Conservation (phyloP, 352 stramenopile genomes). For the Phytophthora macrochlamydospora region DNA sequence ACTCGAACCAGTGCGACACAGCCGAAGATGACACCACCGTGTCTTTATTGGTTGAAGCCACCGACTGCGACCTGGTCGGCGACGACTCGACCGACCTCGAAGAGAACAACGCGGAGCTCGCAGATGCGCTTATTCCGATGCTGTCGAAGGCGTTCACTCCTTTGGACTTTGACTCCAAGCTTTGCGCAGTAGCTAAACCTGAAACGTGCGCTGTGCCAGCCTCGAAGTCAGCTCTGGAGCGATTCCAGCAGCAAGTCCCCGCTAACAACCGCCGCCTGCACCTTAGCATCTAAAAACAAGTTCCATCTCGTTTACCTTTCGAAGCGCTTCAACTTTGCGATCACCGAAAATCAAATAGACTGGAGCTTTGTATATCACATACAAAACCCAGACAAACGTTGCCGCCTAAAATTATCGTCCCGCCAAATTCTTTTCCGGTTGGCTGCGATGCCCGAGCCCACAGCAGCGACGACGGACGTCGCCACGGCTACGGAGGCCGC, state of each 20-base stretch:
- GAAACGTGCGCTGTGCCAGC: constrained; percentile 11
- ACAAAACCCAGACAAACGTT: background rate
- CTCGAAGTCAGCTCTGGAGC: constrained; percentile 31
- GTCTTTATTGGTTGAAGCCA: constrained; percentile 12
- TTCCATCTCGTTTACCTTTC: background rate
- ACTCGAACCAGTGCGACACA: constrained; percentile 65
- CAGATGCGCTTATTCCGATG: background rate
- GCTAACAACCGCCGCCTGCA: constrained; percentile 37
- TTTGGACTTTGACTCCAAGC: constrained; percentile 1
- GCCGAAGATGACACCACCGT: constrained; percentile 7
- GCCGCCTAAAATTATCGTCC: background rate
- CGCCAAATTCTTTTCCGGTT: constrained; percentile 1
- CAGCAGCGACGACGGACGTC: too few species aligned
- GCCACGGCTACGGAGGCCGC: background rate
- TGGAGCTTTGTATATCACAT: background rate
- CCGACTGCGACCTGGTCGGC: constrained; percentile 14
- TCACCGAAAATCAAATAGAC: background rate
- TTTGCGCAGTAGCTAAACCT: background rate
- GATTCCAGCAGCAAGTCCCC: constrained; percentile 63
- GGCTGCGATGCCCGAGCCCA: background rate
- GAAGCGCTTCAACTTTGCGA: constrained; percentile 11
- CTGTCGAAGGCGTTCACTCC: constrained; percentile 25
- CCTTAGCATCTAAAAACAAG: constrained; percentile 12
- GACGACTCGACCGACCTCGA: background rate
- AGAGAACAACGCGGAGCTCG: background rate